These are phyloP conservation scores for Leccinum uliginosum DNA, from an alignment of 768 basidiomycete genomes.

Conservation along the genomic window DNA sequence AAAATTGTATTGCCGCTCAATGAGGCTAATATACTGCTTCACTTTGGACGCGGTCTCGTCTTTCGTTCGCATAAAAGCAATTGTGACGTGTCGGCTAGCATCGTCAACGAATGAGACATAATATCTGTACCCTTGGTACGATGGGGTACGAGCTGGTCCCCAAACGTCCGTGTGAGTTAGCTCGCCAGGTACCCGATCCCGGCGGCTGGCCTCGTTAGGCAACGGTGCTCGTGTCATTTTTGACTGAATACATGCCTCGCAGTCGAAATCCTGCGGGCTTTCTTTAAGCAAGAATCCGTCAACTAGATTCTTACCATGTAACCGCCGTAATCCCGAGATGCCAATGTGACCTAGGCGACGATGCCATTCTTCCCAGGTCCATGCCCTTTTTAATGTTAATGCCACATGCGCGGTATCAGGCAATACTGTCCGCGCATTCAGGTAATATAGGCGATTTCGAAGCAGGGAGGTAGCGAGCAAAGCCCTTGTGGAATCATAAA, in stretches of 20 bases:
- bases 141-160: not conserved
- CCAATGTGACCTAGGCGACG: not conserved
- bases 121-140: not conserved
- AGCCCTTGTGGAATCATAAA: too few species aligned
- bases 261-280: not conserved
- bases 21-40: not conserved
- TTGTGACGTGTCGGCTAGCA: not conserved
- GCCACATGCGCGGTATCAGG: not conserved
- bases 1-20: not conserved
- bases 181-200: not conserved
- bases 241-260: not conserved
- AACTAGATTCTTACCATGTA: not conserved
- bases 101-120: not conserved
- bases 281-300: not conserved
- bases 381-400: not conserved
- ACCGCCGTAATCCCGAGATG: not conserved
- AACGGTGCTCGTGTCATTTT: not conserved
- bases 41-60: not conserved
- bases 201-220: not conserved
- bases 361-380: not conserved
- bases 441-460: not conserved
- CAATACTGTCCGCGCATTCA: not conserved
- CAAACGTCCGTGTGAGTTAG: not conserved
- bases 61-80: not conserved
- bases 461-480: not conserved